Percentiles rank a stretch among this genome's conserved stretches.
These are phyloP conservation scores for Crithidia brevicula DNA, from an alignment of 208 protist genomes.

Conservation along the genomic window DNA sequence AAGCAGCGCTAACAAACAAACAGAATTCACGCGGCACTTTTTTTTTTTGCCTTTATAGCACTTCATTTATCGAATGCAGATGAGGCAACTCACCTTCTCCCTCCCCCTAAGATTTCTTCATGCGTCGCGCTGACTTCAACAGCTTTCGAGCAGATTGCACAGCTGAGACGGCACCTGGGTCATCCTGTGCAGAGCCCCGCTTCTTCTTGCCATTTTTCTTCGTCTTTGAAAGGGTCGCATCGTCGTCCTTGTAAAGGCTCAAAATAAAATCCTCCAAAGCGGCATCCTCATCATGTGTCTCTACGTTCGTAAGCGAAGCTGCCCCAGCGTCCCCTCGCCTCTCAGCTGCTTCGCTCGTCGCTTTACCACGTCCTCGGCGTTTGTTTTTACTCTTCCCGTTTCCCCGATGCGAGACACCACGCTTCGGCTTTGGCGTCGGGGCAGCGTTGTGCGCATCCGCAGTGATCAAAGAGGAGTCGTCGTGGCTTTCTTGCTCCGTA, in stretches of 20 bases:
- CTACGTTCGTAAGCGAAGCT: not conserved
- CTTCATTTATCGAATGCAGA: too few species aligned
- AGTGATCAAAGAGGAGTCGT: too few species aligned
- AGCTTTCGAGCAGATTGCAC: not conserved
- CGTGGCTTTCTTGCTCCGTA: too few species aligned
- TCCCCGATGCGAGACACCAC: too few species aligned
- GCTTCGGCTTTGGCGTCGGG: not conserved
- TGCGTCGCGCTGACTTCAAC: slow-evolving; percentile 6
- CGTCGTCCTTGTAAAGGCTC: slow-evolving; percentile 13
- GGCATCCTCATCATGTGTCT: slow-evolving; percentile 13
- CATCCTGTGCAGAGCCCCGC: too few species aligned
- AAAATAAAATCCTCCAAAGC: slow-evolving; percentile 25
- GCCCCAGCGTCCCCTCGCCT: not conserved
- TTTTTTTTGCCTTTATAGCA: too few species aligned
- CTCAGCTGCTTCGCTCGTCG: not conserved
- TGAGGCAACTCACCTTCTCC: too few species aligned
- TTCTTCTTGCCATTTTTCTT: too few species aligned
- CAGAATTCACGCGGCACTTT: too few species aligned
- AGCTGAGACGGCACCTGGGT: not conserved
- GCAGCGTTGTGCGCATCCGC: too few species aligned
- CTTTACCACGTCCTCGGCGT: not conserved
- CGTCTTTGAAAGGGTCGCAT: too few species aligned
- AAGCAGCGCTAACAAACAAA: not conserved
- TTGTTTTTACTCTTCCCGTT: not conserved
- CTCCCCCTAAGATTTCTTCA: not conserved